Evolutionary conservation across 495 filamentous ascomycete genomes (phyloP), one percentile per base, ranked within the genome.

Genomic region (Podospora australis): DNA sequence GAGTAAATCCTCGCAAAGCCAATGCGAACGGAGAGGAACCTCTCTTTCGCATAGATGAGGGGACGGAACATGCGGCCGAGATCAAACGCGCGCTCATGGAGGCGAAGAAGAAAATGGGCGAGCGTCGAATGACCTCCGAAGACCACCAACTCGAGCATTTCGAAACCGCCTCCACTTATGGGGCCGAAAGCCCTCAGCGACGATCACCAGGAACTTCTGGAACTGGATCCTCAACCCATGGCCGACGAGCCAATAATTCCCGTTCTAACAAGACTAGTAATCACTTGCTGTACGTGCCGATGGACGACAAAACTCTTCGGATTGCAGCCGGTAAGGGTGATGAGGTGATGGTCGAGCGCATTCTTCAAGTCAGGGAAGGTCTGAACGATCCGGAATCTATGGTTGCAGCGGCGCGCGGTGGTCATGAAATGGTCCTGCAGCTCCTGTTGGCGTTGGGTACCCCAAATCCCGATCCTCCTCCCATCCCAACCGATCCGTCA

Each of bases 11-110:
- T 16, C 82, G 87, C 34, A 84, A 85, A 48, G 78, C 88, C 13
- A 96, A 97, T 62, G 81, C 81, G 2, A 83, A 88, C 55, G 92
- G 92, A 5, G 79, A 91, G 58, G 87, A 92, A 49, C 89, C 91
- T 2, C 77, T 90, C 24, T 91, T 96, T 51, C 72, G 90, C 46
- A 78, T 96, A 17, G 79, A 81, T 9, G 73, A 81, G 4, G 82
- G 87, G 10, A 52, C 74, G 8, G 85, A 91, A n/a, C 63, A 77
- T 48, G 72, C 71, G 2, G 70, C 73, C 24, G 81, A 83, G 46
- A 80, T 85, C 26, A 72, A 74, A 48, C 66, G 68, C 8, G 68
- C 68, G 2, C 69, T 86, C 7, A 65, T 72, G 20, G 75, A 78
- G 39, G 70, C 78, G 24, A 77, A 69, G 54, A 66, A 75, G 52